A percentile compares a stretch with the other conserved stretches of the same genome.
These are phyloP conservation scores for Naganishia randhawae DNA, from an alignment of 768 basidiomycete species.

Conservation along the genomic window DNA sequence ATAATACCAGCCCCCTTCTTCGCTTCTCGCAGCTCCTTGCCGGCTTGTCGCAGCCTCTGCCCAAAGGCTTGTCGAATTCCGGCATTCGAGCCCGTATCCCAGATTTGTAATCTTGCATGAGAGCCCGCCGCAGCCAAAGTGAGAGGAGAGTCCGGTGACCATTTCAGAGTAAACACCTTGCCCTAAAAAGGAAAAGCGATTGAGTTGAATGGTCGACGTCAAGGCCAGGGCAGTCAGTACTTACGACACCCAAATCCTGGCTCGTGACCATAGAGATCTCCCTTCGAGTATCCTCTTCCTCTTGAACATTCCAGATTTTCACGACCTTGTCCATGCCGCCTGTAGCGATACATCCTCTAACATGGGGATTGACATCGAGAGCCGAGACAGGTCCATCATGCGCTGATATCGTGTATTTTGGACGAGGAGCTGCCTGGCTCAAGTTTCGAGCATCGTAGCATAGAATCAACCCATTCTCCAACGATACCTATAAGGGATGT, in stretches of 20 bases:
- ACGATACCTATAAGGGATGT: slow-evolving; percentile 63
- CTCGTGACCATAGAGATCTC: slow-evolving; percentile 79
- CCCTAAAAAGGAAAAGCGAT: slow-evolving; percentile 58
- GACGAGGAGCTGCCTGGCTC: slow-evolving; percentile 56
- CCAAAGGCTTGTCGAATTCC: slow-evolving; percentile 81
- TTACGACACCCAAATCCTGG: slow-evolving; percentile 83
- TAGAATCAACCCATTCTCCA: slow-evolving; percentile 90
- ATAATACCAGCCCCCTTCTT: slow-evolving; percentile 49
- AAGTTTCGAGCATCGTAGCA: slow-evolving; percentile 86
- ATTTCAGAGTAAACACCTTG: slow-evolving; percentile 87
- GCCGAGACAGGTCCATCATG: slow-evolving; percentile 87
- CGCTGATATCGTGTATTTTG: slow-evolving; percentile 77
- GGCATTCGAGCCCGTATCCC: slow-evolving; percentile 83
- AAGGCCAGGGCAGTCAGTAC: slow-evolving; percentile 37
- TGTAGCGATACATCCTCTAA: slow-evolving; percentile 85
- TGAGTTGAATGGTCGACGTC: background rate
- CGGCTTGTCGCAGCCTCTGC: slow-evolving; percentile 69
- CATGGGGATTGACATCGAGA: slow-evolving; percentile 82
- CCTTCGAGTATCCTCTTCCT: slow-evolving; percentile 62
- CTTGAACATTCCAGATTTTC: slow-evolving; percentile 87
- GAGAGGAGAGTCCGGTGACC: slow-evolving; percentile 83
- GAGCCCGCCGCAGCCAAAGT: slow-evolving; percentile 92
- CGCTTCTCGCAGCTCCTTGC: slow-evolving; percentile 57
- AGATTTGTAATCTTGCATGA: slow-evolving; percentile 87
- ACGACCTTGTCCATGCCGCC: slow-evolving; percentile 89